Evolutionary conservation across 2,329 filamentous ascomycete species (phyloP), one percentile per base, ranked within the genome.

Genomic region (Colletotrichum trifolii): DNA sequence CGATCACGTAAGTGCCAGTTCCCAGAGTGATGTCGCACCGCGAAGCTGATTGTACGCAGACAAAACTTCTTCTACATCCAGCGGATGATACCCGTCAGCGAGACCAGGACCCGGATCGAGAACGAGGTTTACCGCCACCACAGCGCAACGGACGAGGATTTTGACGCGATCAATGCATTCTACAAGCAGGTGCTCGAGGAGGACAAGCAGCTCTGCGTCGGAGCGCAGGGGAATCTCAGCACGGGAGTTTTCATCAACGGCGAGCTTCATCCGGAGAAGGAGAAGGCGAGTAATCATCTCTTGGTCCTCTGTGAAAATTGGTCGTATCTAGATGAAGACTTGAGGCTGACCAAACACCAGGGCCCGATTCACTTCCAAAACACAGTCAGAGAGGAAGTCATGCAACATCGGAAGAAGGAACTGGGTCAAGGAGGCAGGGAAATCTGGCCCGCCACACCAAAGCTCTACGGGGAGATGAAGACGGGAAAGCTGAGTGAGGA

Each of bases 51-150:
- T 76, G 2, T 78, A 75, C 43, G 71, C 79, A 77, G 79, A 73
- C 77, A 34, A 71, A 83, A 54, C 70, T 85, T 85, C 74, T 81
- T 85, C 69, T 83, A 83, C 72, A 83, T 85, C 66, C 80, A 83
- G 69, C 78, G 81, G 50, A 82, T 83, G 74, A 76, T 85, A 35
- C 83, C 83, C 4, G 74, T 77, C n/a, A 76, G 75, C 2, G 75
- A 81, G 1, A 78, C 75, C 10, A 76, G 73, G 11, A 79, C 77
- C 8, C 75, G 74, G 35, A 83, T 85, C 69, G 78, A 80, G 67
- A 83, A 84, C 68, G 82, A 86, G 67, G 80, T 85, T 11, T 86
- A 80, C 74, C 78, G 82, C 56, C 80, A 84, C 72, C 80, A 80
- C 57, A 72, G 80, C 64, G 78, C 82, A 4, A 75, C 78, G 0